A percentile compares a stretch with the other conserved stretches of the same genome.
These are phyloP conservation scores for Nakazawaea populi DNA, from an alignment of 805 yeast genomes.

Conservation along the genomic window DNA sequence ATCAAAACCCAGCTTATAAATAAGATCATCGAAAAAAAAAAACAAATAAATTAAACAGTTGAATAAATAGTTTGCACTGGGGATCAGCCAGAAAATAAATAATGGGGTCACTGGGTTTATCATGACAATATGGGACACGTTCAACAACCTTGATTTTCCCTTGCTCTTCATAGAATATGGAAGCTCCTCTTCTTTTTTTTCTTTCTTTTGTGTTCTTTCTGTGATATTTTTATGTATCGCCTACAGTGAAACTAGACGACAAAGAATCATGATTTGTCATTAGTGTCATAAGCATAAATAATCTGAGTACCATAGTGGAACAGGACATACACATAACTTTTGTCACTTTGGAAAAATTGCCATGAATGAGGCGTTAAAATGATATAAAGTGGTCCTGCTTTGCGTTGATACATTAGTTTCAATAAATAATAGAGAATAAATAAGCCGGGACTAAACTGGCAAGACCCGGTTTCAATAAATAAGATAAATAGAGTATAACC, in stretches of 20 bases:
- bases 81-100: too few relatives aligned
- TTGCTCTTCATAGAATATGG: too few relatives aligned
- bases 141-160: too few relatives aligned
- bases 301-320: background rate
- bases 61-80: background rate
- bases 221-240: background rate
- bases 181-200: too few relatives aligned
- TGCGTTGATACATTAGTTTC: conserved; percentile 2
- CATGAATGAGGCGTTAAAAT: background rate
- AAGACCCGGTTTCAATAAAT: conserved; percentile 7
- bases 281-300: conserved; percentile 10
- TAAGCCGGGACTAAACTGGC: background rate
- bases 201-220: background rate
- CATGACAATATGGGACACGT: too few relatives aligned
- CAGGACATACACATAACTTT: background rate
- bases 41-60: background rate
- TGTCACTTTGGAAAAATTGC: background rate
- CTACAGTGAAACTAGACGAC: background rate
- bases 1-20: background rate
- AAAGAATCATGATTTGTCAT: background rate
- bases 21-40: background rate
- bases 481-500: background rate
- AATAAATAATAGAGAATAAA: conserved; percentile 8
- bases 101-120: too few relatives aligned
- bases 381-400: background rate